Percentiles rank a stretch among this genome's conserved stretches.
Conservation (phyloP, 2,329 filamentous ascomycete genomes). For the Lasiodiplodia sp. region DNA sequence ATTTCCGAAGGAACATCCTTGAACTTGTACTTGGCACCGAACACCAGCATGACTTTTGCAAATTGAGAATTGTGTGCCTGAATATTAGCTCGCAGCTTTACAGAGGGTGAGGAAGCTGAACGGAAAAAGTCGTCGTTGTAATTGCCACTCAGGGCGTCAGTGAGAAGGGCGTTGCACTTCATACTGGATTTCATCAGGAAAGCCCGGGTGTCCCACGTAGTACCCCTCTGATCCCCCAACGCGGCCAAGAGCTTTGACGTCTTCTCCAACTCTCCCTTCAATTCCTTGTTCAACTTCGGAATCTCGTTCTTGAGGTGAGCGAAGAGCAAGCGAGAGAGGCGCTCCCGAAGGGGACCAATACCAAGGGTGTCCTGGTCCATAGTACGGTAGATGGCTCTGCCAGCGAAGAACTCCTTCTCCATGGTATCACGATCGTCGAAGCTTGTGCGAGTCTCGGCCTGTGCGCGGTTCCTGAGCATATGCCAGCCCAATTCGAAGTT, state of each 20-base stretch:
- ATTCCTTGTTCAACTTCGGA: slow-evolving; percentile 43
- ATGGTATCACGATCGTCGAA: slow-evolving; percentile 26
- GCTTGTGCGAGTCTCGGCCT: slow-evolving; percentile 38
- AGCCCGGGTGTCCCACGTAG: background rate
- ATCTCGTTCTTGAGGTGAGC: slow-evolving; percentile 47
- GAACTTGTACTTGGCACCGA: background rate
- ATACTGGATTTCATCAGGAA: background rate
- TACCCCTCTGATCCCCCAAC: background rate
- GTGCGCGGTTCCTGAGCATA: slow-evolving; percentile 57
- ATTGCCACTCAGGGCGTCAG: background rate
- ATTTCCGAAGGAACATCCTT: background rate
- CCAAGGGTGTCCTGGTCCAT: slow-evolving; percentile 46
- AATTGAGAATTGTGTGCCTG: background rate
- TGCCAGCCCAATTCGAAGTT: slow-evolving; percentile 60
- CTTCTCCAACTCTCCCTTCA: slow-evolving; percentile 35
- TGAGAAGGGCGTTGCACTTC: background rate
- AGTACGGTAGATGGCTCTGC: background rate
- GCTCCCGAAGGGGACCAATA: slow-evolving; percentile 55
- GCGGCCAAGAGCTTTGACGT: background rate
- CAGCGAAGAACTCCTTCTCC: background rate
- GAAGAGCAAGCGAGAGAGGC: slow-evolving; percentile 60
- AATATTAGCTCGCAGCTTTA: background rate
- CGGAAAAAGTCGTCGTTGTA: slow-evolving; percentile 11
- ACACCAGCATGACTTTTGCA: background rate
- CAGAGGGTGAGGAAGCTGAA: background rate